These are phyloP conservation scores for Pythium folliculosum DNA, from an alignment of 352 stramenopile genomes.

Conservation along the genomic window DNA sequence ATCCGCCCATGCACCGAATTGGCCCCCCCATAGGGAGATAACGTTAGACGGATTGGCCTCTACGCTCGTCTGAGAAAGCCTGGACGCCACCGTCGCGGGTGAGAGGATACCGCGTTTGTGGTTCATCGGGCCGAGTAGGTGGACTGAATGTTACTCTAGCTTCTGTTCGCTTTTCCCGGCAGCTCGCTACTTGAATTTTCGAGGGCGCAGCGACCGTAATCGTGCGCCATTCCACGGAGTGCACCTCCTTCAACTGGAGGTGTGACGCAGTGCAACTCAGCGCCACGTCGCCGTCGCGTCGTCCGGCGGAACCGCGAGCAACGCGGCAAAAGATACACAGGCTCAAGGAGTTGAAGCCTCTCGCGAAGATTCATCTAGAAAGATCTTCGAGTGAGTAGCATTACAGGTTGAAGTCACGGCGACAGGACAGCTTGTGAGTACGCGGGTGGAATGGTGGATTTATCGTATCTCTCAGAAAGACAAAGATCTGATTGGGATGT, in stretches of 20 bases:
- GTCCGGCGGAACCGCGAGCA: constrained; percentile 1
- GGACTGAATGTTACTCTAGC: not conserved
- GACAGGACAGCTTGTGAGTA: not conserved
- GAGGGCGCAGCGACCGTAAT: not conserved
- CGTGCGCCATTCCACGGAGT: no score
- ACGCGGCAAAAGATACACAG: not conserved
- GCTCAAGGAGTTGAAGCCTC: not conserved
- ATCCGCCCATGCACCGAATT: not conserved
- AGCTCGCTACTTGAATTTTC: not conserved
- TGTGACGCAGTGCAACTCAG: not conserved
- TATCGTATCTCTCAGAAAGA: not conserved
- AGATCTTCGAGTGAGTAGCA: not conserved
- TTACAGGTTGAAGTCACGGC: constrained; percentile 1
- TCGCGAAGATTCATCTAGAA: not conserved
- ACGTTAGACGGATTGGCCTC: no score
- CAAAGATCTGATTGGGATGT: not conserved
- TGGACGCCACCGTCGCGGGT: not conserved
- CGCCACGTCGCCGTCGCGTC: not conserved
- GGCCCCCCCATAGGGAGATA: no score
- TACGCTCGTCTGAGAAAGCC: no score
- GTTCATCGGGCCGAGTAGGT: not conserved
- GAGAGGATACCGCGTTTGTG: not conserved
- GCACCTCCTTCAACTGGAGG: not conserved
- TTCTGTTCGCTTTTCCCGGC: no score
- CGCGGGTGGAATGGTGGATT: not conserved